Conservation (phyloP, 2,329 filamentous ascomycete species). For the Botrytis sinoallii region DNA sequence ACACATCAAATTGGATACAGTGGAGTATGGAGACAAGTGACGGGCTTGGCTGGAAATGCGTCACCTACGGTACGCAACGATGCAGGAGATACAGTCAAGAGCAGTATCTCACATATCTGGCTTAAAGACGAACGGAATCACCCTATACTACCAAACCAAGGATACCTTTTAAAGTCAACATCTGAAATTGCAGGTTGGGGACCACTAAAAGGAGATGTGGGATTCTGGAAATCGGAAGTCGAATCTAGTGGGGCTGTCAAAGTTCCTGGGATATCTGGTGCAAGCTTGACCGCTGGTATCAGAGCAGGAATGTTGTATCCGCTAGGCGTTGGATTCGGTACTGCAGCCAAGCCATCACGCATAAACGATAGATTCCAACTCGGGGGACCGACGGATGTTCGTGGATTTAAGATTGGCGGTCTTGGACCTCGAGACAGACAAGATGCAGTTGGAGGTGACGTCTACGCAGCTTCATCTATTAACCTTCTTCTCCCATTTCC, state of each 20-base stretch:
- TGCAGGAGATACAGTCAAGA: slow-evolving; percentile 89
- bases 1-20: slow-evolving; percentile 78
- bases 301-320: slow-evolving; percentile 82
- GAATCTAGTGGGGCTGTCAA: slow-evolving; percentile 74
- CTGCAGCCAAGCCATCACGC: slow-evolving; percentile 62
- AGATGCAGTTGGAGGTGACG: slow-evolving; percentile 86
- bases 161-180: slow-evolving; percentile 74
- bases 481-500: slow-evolving; percentile 85
- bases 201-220: slow-evolving; percentile 79
- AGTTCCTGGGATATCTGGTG: slow-evolving; percentile 63
- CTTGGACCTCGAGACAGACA: slow-evolving; percentile 82
- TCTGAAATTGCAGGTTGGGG: slow-evolving; percentile 87
- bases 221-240: slow-evolving; percentile 89
- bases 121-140: slow-evolving; percentile 78
- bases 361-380: slow-evolving; percentile 95
- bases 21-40: slow-evolving; percentile 84
- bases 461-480: slow-evolving; percentile 85
- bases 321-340: slow-evolving; percentile 60
- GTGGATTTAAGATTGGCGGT: slow-evolving; percentile 86
- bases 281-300: slow-evolving; percentile 75
- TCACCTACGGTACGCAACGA: slow-evolving; percentile 79
- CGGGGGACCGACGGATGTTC: slow-evolving; percentile 89
- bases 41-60: slow-evolving; percentile 69
- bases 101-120: slow-evolving; percentile 78
- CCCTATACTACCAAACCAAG: slow-evolving; percentile 76